phyloP scores from a whole-genome alignment of 208 protist genomes.

The Zelonia costaricensis region DNA sequence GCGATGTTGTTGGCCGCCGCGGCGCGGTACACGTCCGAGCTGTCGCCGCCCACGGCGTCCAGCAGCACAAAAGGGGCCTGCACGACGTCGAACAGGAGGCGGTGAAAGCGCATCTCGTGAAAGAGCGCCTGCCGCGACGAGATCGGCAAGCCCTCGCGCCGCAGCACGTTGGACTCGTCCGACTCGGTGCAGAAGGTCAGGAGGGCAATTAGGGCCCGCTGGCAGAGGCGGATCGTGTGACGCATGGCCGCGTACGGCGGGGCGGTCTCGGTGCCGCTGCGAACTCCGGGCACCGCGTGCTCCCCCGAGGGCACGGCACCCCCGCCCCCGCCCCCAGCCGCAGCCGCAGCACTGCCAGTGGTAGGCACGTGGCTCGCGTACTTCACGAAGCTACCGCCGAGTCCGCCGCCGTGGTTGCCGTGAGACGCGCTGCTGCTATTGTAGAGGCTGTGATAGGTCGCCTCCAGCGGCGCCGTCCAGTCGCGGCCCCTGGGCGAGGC shows the following conservation, averaged over 20 bases:
- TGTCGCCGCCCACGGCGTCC: slow-evolving; percentile 5
- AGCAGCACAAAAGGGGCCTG: slow-evolving; percentile 56
- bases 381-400: no score
- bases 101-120: slow-evolving; percentile 65
- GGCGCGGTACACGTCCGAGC: slow-evolving; percentile 8
- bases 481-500: no score
- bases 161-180: slow-evolving; percentile 50
- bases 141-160: slow-evolving; percentile 55
- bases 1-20: slow-evolving; percentile 19
- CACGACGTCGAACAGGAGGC: slow-evolving; percentile 76
- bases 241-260: slow-evolving; percentile 16
- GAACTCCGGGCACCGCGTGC: slow-evolving; percentile 1
- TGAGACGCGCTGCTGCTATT: no score
- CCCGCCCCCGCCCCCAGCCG: no score
- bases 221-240: slow-evolving; percentile 45
- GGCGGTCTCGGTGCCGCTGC: background rate
- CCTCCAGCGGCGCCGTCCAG: no score
- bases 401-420: no score
- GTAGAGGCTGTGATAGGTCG: no score
- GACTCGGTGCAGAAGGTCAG: slow-evolving; percentile 66
- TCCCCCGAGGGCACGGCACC: no score
- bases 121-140: slow-evolving; percentile 64
- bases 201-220: slow-evolving; percentile 52
- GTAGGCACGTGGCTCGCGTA: no score
- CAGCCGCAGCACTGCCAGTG: no score